Evolutionary conservation across 1,139 yeast genomes (phyloP).

Genomic region (Arxiozyma bovina): DNA sequence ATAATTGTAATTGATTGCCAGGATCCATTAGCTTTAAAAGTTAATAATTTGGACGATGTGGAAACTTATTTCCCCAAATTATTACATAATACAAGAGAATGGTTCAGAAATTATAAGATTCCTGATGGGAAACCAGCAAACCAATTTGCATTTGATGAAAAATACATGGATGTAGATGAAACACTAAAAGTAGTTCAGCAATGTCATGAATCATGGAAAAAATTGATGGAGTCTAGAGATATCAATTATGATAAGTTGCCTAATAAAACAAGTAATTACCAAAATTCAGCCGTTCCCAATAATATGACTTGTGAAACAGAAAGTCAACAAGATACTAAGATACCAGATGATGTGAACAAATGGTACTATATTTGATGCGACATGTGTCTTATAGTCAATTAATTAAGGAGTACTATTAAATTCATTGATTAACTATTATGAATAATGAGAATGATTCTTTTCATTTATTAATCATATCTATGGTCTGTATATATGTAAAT

Average conservation of each 20-base stretch:
- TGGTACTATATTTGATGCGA: slow-evolving; percentile 29
- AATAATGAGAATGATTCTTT: not conserved
- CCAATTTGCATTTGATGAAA: slow-evolving; percentile 77
- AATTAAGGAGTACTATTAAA: not conserved
- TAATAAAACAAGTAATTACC: not conserved
- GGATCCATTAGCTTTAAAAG: slow-evolving; percentile 69
- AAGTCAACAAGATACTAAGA: slow-evolving; percentile 26
- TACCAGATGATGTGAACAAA: slow-evolving; percentile 34
- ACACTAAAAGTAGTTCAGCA: slow-evolving; percentile 66
- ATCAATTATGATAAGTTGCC: not conserved
- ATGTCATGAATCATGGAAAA: slow-evolving; percentile 74
- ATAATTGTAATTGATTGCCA: slow-evolving; percentile 72
- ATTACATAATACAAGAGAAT: slow-evolving; percentile 71
- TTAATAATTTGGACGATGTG: slow-evolving; percentile 77
- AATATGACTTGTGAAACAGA: not conserved
- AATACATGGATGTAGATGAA: slow-evolving; percentile 59
- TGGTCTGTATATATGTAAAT: not conserved
- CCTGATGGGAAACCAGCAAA: slow-evolving; percentile 91
- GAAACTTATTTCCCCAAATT: slow-evolving; percentile 77
- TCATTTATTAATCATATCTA: too few relatives aligned
- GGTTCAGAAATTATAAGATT: slow-evolving; percentile 93
- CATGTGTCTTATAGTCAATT: not conserved
- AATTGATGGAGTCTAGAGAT: slow-evolving; percentile 46
- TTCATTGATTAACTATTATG: too few relatives aligned
- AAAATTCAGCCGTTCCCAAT: not conserved